A percentile compares a stretch with the other conserved stretches of the same genome.
Conservation (phyloP, 2,329 filamentous ascomycete genomes). For the Aspergillus flavus region DNA sequence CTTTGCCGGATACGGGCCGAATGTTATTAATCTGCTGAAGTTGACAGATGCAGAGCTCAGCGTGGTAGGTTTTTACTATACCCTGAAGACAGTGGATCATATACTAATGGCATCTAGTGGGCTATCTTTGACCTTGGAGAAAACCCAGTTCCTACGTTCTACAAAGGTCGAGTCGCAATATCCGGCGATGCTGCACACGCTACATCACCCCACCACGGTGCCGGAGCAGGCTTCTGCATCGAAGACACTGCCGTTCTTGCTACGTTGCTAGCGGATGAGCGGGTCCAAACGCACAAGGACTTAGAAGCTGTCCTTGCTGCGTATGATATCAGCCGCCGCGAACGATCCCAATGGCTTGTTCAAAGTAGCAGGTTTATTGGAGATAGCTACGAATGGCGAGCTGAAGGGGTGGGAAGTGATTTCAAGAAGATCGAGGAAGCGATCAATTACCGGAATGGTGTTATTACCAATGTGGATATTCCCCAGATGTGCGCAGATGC, state of each 20-base stretch:
- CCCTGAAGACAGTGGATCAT: not conserved
- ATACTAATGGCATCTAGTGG: constrained; percentile 31
- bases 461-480: constrained; percentile 28
- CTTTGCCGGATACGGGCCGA: constrained; percentile 26
- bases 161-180: constrained; percentile 37
- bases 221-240: constrained; percentile 38
- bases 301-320: constrained; percentile 32
- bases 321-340: constrained; percentile 29
- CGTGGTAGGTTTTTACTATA: constrained; percentile 16
- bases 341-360: constrained; percentile 38
- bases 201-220: constrained; percentile 46
- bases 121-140: constrained; percentile 45
- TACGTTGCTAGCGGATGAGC: constrained; percentile 27
- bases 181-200: constrained; percentile 47
- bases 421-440: constrained; percentile 23
- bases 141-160: constrained; percentile 40
- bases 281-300: constrained; percentile 23
- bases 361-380: constrained; percentile 37
- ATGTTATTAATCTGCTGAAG: constrained; percentile 27
- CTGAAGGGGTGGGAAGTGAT: constrained; percentile 18
- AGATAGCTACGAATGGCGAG: constrained; percentile 38
- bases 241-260: constrained; percentile 36
- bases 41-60: constrained; percentile 33
- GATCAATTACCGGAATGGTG: constrained; percentile 21
- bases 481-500: constrained; percentile 30